Percentiles rank a stretch among this genome's conserved stretches.
Evolutionary conservation across 2,329 filamentous ascomycete genomes (phyloP).

Genomic region (Trichoderma atroviride): DNA sequence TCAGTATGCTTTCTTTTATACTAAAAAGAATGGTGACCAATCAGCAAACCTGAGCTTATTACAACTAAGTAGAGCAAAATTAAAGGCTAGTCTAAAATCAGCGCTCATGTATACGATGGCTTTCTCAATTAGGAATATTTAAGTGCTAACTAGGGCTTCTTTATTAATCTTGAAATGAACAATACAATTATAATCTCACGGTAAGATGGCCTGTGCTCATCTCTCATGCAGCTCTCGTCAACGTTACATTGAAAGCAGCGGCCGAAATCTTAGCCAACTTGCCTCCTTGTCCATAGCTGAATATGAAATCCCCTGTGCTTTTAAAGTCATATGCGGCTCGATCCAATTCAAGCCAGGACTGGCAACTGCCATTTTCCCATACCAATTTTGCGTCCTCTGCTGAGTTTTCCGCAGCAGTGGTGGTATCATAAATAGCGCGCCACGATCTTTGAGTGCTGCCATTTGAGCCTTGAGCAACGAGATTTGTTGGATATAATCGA

Average conservation of each 20-base stretch:
- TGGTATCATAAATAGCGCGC: constrained; percentile 39
- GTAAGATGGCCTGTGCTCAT: background rate
- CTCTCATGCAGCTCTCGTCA: background rate
- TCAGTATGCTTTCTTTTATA: no score
- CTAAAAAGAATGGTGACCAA: no score
- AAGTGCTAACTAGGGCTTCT: background rate
- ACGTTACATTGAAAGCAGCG: background rate
- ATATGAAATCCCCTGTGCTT: constrained; percentile 36
- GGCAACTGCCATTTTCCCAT: constrained; percentile 36
- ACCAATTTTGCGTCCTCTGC: constrained; percentile 34
- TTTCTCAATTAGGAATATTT: background rate
- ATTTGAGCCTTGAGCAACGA: constrained; percentile 6
- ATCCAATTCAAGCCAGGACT: constrained; percentile 40
- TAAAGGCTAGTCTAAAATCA: background rate
- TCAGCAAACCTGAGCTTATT: no score
- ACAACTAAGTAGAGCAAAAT: background rate
- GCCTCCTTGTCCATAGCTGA: background rate
- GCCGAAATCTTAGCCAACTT: background rate
- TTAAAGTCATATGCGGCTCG: constrained; percentile 39
- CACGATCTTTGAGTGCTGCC: constrained; percentile 33
- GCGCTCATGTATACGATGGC: background rate
- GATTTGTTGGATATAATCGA: constrained; percentile 7
- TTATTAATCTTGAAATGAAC: background rate
- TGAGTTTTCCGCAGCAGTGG: constrained; percentile 27
- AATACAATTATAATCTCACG: background rate